phyloP scores from a whole-genome alignment of 148 eudicot species.

The Pharnaceum exiguum region DNA sequence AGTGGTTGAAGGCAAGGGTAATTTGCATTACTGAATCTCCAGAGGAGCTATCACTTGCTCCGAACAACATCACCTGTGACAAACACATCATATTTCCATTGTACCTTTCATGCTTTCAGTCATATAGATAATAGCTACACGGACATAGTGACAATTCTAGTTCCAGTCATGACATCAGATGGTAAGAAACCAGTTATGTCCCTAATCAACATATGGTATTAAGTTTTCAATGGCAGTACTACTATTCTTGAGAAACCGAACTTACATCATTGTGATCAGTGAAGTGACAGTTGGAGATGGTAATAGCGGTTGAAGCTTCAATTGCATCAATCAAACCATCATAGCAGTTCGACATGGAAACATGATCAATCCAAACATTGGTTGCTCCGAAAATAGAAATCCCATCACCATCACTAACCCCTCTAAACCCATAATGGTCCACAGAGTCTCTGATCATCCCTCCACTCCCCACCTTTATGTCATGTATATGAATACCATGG shows the following conservation, averaged over 20 bases:
- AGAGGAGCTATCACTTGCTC: constrained; percentile 23
- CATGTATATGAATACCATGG: constrained; percentile 36
- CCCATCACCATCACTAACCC: constrained; percentile 45
- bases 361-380: constrained; percentile 50
- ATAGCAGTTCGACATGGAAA: constrained; percentile 44
- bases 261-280: constrained; percentile 50
- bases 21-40: constrained; percentile 31
- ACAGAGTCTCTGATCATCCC: constrained; percentile 40
- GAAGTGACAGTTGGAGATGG: constrained; percentile 50
- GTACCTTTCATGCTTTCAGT: not conserved
- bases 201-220: too few species aligned
- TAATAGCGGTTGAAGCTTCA: constrained; percentile 43
- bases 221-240: too few species aligned
- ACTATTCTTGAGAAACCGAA: too few species aligned
- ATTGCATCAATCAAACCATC: constrained; percentile 51
- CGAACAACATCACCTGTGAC: constrained; percentile 38
- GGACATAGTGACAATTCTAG: too few species aligned
- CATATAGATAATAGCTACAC: too few species aligned
- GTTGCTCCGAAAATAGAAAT: constrained; percentile 45
- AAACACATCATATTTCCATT: not conserved
- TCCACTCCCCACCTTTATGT: constrained; percentile 29
- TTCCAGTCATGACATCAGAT: too few species aligned
- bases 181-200: too few species aligned
- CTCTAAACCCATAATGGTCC: constrained; percentile 31
- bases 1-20: constrained; percentile 39